Evolutionary conservation across 140 eudicot species (phyloP).

Genomic region (Oenanthe javanica): DNA sequence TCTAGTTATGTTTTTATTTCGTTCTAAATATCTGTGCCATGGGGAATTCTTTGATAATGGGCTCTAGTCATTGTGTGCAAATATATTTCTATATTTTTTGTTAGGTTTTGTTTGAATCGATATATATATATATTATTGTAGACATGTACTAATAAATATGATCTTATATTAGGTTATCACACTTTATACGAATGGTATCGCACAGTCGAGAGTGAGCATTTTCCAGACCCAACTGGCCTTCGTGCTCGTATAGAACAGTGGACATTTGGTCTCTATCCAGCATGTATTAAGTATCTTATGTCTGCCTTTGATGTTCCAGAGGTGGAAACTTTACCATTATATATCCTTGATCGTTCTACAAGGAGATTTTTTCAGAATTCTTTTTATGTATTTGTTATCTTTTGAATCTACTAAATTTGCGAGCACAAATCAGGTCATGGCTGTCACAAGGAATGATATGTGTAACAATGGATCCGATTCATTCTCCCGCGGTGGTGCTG

Average conservation of each 20-base stretch:
- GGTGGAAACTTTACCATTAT: constrained; percentile 32
- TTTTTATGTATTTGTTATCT: background rate
- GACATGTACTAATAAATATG: background rate
- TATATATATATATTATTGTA: background rate
- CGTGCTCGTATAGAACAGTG: constrained; percentile 86
- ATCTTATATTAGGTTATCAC: constrained; percentile 64
- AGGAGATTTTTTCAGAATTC: background rate
- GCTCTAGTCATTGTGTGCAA: background rate
- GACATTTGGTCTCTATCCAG: constrained; percentile 95
- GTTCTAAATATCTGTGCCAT: background rate
- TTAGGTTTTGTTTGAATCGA: background rate
- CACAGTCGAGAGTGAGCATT: constrained; percentile 74
- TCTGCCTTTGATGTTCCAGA: constrained; percentile 91
- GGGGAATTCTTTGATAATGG: background rate
- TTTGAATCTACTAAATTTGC: background rate
- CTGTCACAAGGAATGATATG: constrained; percentile 72
- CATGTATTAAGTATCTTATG: constrained; percentile 92
- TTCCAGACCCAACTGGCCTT: constrained; percentile 88
- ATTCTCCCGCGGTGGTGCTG: constrained; percentile 67
- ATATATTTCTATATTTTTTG: background rate
- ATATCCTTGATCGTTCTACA: background rate
- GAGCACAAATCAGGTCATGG: constrained; percentile 62
- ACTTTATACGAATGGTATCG: constrained; percentile 83
- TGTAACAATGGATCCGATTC: constrained; percentile 82
- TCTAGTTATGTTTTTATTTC: background rate